Evolutionary conservation across 202 grass and related monocot genomes (phyloP), one percentile per base, ranked within the genome.

Genomic region (Bolboschoenoplectus hybrid): DNA sequence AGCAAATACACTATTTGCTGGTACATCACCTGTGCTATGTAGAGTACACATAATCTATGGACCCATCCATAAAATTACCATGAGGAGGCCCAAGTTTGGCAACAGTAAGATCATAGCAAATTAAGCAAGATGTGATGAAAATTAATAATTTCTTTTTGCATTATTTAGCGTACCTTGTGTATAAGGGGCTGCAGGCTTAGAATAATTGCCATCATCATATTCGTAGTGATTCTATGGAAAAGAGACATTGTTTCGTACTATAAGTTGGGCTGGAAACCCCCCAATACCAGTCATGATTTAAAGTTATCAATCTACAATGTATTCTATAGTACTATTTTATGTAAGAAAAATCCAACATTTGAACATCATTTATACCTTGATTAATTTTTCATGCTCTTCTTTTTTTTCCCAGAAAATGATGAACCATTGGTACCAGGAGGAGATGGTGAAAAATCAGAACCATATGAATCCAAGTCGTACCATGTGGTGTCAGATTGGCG

Each of bases 401-500:
- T 61, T 1, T 61, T 63, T 53, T 67, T 55, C 85, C 62, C 87
- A 99, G 97, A 90, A 85, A 96, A 99, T 68, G 88, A 62, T 77
- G 90, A 92, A 87, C 81, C 92, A 85, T 88, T 92, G 81, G 63
- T 78, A 91, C 88, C 93, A 11, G 75, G 74, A 81, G 96, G 82
- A 89, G 91, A 94, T 88, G 85, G 56, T 26, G 85, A 85, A 17
- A 86, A 95, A 81, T 74, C 82, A 76, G 85, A 94, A 82, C 89
- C 86, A 75, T 82, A 74, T 57, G 89, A 91, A 40, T 63, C 82
- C 0, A 70, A 88, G 61, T 86, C 72, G 49, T 92, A 78, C 79
- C 90, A 40, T 60, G 81, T 85, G 86, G 86, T 90, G 71, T 87
- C 92, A 74, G 91, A 96, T 84, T 99, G 97, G 97, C 74, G 97